Evolutionary conservation across 2,329 filamentous ascomycete species (phyloP).

Genomic region (Colletotrichum eremochloae): DNA sequence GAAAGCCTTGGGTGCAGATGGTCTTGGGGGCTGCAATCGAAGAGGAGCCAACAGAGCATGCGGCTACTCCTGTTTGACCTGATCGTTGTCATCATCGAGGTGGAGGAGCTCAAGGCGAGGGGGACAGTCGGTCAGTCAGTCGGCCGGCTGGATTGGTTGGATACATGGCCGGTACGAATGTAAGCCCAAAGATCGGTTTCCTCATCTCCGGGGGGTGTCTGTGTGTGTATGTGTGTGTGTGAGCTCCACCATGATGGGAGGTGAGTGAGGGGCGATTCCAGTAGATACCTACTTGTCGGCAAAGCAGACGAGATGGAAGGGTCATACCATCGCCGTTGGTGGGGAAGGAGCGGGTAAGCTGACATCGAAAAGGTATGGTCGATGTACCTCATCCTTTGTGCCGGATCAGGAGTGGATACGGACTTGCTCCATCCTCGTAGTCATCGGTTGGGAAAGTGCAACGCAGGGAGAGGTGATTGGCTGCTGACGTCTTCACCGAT

Average conservation of each 20-base stretch:
- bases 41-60: neutral
- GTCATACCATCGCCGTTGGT: constrained; percentile 10
- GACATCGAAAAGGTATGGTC: neutral
- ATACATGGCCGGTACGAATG: constrained; percentile 17
- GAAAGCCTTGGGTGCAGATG: constrained; percentile 9
- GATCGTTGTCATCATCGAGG: neutral
- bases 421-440: constrained; percentile 16
- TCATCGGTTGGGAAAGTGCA: constrained; percentile 9
- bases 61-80: neutral
- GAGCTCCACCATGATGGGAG: constrained; percentile 14
- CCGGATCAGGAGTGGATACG: constrained; percentile 5
- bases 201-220: neutral
- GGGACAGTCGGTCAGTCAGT: neutral
- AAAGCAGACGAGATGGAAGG: constrained; percentile 1
- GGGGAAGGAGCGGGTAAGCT: neutral
- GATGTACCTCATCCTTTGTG: neutral
- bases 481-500: constrained; percentile 27
- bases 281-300: neutral
- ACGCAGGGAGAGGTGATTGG: constrained; percentile 23
- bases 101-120: constrained; percentile 13
- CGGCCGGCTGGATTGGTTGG: neutral
- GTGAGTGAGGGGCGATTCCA: constrained; percentile 14
- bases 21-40: neutral
- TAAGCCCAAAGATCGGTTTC: constrained; percentile 30
- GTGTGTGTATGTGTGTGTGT: neutral